Evolutionary conservation across 441 rosid genomes (phyloP), one percentile per base, ranked within the genome.

Genomic region (Hura crepitans): DNA sequence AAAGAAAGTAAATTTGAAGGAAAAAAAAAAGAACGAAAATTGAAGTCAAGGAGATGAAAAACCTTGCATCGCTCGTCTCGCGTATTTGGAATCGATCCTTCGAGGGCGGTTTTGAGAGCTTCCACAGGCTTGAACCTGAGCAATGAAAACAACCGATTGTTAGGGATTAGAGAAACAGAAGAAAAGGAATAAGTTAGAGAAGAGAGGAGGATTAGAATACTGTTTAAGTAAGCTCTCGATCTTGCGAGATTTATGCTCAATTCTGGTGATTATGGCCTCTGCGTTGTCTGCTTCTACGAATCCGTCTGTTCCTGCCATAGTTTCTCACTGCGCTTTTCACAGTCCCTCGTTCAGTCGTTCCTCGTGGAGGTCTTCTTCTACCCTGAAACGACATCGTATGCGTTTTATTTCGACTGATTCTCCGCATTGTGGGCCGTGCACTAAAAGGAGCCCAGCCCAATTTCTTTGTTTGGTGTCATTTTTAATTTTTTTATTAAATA

Each of bases 51-150:
- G 46, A 43, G 1, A 46, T 20, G 62, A 49, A 47, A 64, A 66
- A 87, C 98, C 97, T 92, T 92, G 99, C 97, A 90, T 62, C 97
- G 89, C 80, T 92, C 96, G 61, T 92, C 97, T 51, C 61, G 77
- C 61, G 94, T 84, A 64, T 83, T 86, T 0, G 88, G 93, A 66
- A 90, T 92, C 31, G 96, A 83, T 5, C 92, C 98, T 77, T 94
- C 97, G 2, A 91, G 96, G 20, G 96, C 89, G 4, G 97, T 94
- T 88, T 89, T 90, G 37, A 94, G 87, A 72, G 93, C 97, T 82
- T 94, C 96, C 0, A 94, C 86, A 4, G 85, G 90, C 74, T 81
- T 91, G 70, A 72, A 81, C 77, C 96, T 86, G 67, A 58, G 15
- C 9, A 17, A 70, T 23, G 62, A 14, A 65, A 14, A 51, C 14